Evolutionary conservation across 1,139 yeast species (phyloP), one percentile per base, ranked within the genome.

Genomic region (Hansenula sp.): DNA sequence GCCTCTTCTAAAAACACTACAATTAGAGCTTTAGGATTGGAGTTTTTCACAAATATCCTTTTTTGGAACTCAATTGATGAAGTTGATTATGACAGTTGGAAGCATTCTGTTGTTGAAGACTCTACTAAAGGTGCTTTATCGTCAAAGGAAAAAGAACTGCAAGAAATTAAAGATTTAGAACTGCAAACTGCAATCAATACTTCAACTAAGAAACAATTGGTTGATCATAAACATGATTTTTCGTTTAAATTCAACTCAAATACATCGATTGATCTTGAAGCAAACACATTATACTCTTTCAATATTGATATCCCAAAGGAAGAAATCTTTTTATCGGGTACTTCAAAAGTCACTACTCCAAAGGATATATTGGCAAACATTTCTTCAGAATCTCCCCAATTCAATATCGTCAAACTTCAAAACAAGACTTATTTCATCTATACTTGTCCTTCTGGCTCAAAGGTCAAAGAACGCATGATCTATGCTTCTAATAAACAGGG

Each of bases 381-480:
- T 36, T 60, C 60, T 67, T 68, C 55, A 1, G 65, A 60, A 3
- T 65, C 60, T 38, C 82, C 83, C n/a, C 80, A 79, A 46, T 91
- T 81, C 60, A 78, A 82, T 30, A 57, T 91, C 19, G 79, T 74
- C 59, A 71, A 71, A 45, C 66, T 70, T 37, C 46, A 54, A 4
- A 55, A 47, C 3, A 57, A 55, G 28, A 51, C 44, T 19, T 61
- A 56, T 30, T 89, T 93, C 61, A 79, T 91, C 33, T 89, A 89
- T 60, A 76, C 93, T 7, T 91, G 97, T 63, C 98, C 99, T 3
- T 80, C 94, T 0, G 90, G 93, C 2, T 85, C 96, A 25, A 83
- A 83, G 62, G 94, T 93, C 39, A 86, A 84, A 63, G 95, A 90
- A 45, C 77, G 98, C 54, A 93, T 93, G 98, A 65, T 91, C 39